Conservation (phyloP, 2,329 filamentous ascomycete genomes). For the Dryadomyces quercivorus region DNA sequence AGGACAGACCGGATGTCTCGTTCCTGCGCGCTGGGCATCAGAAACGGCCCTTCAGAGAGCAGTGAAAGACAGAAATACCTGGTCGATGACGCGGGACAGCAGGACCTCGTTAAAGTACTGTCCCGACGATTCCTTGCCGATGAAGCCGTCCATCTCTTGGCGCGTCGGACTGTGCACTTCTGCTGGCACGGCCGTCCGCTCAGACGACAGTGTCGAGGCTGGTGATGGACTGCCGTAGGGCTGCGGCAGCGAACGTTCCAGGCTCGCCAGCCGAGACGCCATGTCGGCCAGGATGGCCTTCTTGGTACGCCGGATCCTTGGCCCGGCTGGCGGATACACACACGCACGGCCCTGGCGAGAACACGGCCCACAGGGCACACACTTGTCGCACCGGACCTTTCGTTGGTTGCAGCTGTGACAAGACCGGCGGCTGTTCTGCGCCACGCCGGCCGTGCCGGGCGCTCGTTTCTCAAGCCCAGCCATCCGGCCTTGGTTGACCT, state of each 20-base stretch:
- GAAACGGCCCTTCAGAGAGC: not conserved
- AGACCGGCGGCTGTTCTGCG: not conserved
- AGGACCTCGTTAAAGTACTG: not conserved
- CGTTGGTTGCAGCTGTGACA: not conserved
- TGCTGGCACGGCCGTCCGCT: not conserved
- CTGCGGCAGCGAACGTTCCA: not conserved
- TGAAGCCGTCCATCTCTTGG: not conserved
- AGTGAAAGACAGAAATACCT: not conserved
- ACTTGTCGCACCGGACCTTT: not conserved
- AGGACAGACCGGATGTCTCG: not conserved
- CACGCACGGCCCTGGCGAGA: not conserved
- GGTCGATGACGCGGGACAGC: not conserved
- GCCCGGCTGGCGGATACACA: not conserved
- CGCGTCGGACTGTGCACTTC: not conserved
- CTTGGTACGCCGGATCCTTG: not conserved
- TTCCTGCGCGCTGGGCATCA: not conserved
- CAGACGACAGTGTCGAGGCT: not conserved
- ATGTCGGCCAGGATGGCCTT: not conserved
- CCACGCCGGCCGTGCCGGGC: too few relatives aligned
- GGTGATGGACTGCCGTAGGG: not conserved
- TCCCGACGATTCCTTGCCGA: not conserved
- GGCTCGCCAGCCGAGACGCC: not conserved
- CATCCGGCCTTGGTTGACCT: too few relatives aligned
- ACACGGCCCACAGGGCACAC: not conserved
- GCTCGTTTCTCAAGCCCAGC: too few relatives aligned